phyloP scores from a whole-genome alignment of 495 filamentous ascomycete genomes.

The Cercophora newfieldiana region DNA sequence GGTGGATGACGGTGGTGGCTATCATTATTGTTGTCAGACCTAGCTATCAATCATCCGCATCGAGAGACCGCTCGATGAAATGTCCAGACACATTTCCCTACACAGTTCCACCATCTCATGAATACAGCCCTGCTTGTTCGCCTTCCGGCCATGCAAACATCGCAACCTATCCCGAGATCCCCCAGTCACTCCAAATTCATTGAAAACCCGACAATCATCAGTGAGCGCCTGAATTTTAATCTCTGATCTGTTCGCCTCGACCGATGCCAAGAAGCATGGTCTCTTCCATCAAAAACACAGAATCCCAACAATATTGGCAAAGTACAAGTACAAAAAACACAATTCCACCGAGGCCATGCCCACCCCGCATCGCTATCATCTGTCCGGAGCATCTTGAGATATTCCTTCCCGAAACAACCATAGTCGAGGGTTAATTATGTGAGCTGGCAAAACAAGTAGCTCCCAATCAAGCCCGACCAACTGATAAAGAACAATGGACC shows the following conservation, averaged over 20 bases:
- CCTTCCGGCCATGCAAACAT: not conserved
- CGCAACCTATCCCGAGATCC: not conserved
- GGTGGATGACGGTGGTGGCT: too few species aligned
- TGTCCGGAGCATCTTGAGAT: slow-evolving; percentile 31
- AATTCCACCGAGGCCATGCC: slow-evolving; percentile 23
- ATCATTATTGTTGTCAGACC: too few species aligned
- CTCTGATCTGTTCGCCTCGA: not conserved
- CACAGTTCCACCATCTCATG: not conserved
- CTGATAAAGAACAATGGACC: slow-evolving; percentile 19
- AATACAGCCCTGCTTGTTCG: not conserved
- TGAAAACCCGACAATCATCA: not conserved
- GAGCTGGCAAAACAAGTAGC: slow-evolving; percentile 30
- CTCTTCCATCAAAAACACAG: not conserved
- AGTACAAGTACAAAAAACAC: not conserved
- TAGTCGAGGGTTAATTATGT: slow-evolving; percentile 31
- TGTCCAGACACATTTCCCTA: not conserved
- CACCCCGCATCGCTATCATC: slow-evolving; percentile 21
- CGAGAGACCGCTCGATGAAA: not conserved
- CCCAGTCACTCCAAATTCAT: not conserved
- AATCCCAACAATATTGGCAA: not conserved
- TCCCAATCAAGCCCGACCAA: slow-evolving; percentile 6
- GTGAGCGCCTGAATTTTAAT: slow-evolving; percentile 5
- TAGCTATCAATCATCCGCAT: too few species aligned
- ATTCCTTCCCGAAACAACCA: slow-evolving; percentile 24
- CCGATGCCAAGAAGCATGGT: not conserved